phyloP scores from a whole-genome alignment of 495 filamentous ascomycete genomes.

The Aspergillus sparsus region DNA sequence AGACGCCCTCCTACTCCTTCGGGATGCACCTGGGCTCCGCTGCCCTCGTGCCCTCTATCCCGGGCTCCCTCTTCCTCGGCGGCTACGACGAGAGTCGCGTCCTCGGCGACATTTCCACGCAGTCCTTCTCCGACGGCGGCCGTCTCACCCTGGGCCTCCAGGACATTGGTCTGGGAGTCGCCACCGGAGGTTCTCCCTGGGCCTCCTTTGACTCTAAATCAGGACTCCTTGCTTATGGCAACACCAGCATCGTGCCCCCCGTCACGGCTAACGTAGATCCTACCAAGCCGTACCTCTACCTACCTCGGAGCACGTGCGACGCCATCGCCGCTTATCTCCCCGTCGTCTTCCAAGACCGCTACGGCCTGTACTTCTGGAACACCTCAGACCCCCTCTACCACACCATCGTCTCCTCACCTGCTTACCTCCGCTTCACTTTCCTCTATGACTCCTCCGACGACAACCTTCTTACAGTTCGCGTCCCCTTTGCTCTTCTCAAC shows the following conservation, averaged over 20 bases:
- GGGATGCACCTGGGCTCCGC: slow-evolving; percentile 57
- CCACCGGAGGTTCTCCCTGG: slow-evolving; percentile 47
- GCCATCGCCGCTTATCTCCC: slow-evolving; percentile 49
- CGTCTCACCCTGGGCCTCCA: slow-evolving; percentile 35
- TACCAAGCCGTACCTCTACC: slow-evolving; percentile 49
- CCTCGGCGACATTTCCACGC: slow-evolving; percentile 28
- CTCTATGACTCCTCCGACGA: slow-evolving; percentile 26
- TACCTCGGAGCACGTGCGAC: slow-evolving; percentile 52
- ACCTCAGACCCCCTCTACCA: slow-evolving; percentile 39
- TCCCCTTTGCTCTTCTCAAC: slow-evolving; percentile 55
- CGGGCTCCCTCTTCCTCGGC: slow-evolving; percentile 49
- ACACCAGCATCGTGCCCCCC: slow-evolving; percentile 30
- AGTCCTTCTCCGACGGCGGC: slow-evolving; percentile 18
- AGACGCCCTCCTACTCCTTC: slow-evolving; percentile 50
- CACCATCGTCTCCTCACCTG: slow-evolving; percentile 47
- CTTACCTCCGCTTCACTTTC: slow-evolving; percentile 54
- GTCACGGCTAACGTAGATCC: slow-evolving; percentile 37
- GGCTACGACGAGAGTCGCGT: slow-evolving; percentile 53
- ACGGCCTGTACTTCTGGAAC: slow-evolving; percentile 56
- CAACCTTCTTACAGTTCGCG: slow-evolving; percentile 49
- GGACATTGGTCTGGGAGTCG: slow-evolving; percentile 45
- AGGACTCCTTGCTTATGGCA: slow-evolving; percentile 37
- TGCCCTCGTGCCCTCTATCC: slow-evolving; percentile 28
- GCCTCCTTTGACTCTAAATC: slow-evolving; percentile 28
- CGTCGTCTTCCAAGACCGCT: slow-evolving; percentile 37